A percentile compares a stretch with the other conserved stretches of the same genome.
Evolutionary conservation across 139 green algal genomes (phyloP).

Genomic region (Chlorella sp.): DNA sequence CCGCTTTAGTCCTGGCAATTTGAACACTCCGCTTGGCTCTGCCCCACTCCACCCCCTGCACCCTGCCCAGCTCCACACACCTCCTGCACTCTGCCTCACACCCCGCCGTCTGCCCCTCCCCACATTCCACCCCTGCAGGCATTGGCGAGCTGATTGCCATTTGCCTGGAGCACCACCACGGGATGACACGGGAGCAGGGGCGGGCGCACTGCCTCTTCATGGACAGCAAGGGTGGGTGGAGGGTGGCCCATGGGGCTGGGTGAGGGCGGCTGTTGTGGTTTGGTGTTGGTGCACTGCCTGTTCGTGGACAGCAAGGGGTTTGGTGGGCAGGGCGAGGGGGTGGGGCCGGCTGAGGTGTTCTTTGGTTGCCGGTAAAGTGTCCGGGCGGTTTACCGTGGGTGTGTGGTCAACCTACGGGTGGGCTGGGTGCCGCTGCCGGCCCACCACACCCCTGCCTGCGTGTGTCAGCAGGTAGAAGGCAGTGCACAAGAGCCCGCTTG

Average conservation of each 20-base stretch:
- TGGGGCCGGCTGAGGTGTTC: too few relatives aligned
- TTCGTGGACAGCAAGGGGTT: not conserved
- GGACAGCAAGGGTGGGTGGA: constrained; percentile 80
- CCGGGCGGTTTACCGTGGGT: too few relatives aligned
- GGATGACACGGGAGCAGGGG: constrained; percentile 56
- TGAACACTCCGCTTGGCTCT: not conserved
- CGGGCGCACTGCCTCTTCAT: constrained; percentile 74
- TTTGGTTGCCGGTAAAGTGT: too few relatives aligned
- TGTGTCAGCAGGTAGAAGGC: too few relatives aligned
- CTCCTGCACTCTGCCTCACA: too few relatives aligned
- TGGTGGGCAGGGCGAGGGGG: too few relatives aligned
- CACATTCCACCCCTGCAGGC: not conserved
- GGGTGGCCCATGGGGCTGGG: not conserved
- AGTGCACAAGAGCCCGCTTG: too few relatives aligned
- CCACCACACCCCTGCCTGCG: too few relatives aligned
- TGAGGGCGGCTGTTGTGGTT: not conserved
- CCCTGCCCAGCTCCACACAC: not conserved
- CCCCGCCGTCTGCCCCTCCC: not conserved
- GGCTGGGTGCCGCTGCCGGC: too few relatives aligned
- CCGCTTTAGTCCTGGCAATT: too few relatives aligned
- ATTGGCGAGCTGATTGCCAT: constrained; percentile 81
- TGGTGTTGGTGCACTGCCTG: not conserved
- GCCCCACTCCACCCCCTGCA: not conserved
- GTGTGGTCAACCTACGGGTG: too few relatives aligned
- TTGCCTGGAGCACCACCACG: constrained; percentile 52